Conservation (phyloP, 768 basidiomycete genomes). For the Postia placenta region DNA sequence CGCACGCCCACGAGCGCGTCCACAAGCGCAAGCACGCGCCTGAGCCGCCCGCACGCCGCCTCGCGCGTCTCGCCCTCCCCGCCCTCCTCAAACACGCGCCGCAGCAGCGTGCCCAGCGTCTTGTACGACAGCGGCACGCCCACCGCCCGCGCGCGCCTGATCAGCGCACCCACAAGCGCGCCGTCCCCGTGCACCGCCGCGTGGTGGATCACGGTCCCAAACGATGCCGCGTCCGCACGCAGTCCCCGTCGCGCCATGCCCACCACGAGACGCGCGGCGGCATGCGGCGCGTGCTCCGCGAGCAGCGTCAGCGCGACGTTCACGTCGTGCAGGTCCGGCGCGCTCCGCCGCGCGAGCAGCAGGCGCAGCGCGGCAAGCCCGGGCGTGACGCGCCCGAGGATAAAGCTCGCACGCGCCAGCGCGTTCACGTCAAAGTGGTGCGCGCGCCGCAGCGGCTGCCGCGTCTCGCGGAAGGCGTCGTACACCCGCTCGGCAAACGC, state of each 20-base stretch:
- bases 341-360: constrained; percentile 41
- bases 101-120: constrained; percentile 44
- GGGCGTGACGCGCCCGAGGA: constrained; percentile 40
- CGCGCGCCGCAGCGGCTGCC: constrained; percentile 42
- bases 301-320: constrained; percentile 56
- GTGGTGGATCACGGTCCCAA: constrained; percentile 57
- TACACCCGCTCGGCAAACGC: constrained; percentile 43
- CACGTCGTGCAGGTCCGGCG: constrained; percentile 58
- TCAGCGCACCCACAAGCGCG: constrained; percentile 37
- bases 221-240: constrained; percentile 46
- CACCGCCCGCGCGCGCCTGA: constrained; percentile 31
- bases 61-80: constrained; percentile 3
- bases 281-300: constrained; percentile 40
- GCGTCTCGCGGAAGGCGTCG: constrained; percentile 32
- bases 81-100: constrained; percentile 27
- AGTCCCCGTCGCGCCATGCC: constrained; percentile 45
- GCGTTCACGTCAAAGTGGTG: constrained; percentile 49
- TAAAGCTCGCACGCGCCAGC: constrained; percentile 56
- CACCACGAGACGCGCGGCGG: constrained; percentile 41
- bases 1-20: constrained; percentile 28
- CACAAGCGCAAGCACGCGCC: constrained; percentile 37
- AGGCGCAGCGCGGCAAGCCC: constrained; percentile 44
- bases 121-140: constrained; percentile 38
- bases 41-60: constrained; percentile 29
- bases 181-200: constrained; percentile 42